Percentiles rank a stretch among this genome's conserved stretches.
phyloP scores from a whole-genome alignment of 495 filamentous ascomycete genomes.

The Cudoniella acicularis region DNA sequence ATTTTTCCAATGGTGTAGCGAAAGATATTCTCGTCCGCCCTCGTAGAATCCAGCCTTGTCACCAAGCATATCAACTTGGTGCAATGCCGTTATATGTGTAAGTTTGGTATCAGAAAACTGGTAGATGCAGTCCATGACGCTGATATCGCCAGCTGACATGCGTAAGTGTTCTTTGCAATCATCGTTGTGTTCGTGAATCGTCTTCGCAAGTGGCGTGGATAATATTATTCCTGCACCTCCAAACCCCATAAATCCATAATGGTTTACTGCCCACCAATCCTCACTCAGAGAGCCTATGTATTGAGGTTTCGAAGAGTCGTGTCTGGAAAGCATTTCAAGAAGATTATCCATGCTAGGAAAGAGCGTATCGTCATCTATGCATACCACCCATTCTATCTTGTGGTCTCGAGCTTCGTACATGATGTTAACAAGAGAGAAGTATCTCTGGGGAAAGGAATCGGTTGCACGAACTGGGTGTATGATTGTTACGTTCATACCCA shows the following conservation, averaged over 20 bases:
- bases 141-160: conserved; percentile 23
- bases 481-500: conserved; percentile 53
- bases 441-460: conserved; percentile 52
- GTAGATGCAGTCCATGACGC: conserved; percentile 25
- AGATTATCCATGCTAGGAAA: conserved; percentile 61
- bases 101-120: conserved; percentile 16
- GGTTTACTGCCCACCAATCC: conserved; percentile 55
- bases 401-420: conserved; percentile 51
- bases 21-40: conserved; percentile 45
- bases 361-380: conserved; percentile 75
- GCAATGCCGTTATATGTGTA: conserved; percentile 22
- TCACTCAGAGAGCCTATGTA: conserved; percentile 69
- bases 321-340: conserved; percentile 41
- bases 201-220: conserved; percentile 51
- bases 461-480: conserved; percentile 34
- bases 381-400: conserved; percentile 59
- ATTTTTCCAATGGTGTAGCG: conserved; percentile 57
- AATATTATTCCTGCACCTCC: conserved; percentile 71
- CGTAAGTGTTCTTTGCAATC: conserved; percentile 20
- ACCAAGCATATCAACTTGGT: conserved; percentile 45
- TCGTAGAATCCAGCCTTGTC: conserved; percentile 56
- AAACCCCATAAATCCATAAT: conserved; percentile 65
- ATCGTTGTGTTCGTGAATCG: conserved; percentile 11
- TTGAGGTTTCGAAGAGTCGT: conserved; percentile 49
- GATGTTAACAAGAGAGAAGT: conserved; percentile 59